phyloP scores from a whole-genome alignment of 176 grass and related monocot genomes.

The Oryza officinalis region DNA sequence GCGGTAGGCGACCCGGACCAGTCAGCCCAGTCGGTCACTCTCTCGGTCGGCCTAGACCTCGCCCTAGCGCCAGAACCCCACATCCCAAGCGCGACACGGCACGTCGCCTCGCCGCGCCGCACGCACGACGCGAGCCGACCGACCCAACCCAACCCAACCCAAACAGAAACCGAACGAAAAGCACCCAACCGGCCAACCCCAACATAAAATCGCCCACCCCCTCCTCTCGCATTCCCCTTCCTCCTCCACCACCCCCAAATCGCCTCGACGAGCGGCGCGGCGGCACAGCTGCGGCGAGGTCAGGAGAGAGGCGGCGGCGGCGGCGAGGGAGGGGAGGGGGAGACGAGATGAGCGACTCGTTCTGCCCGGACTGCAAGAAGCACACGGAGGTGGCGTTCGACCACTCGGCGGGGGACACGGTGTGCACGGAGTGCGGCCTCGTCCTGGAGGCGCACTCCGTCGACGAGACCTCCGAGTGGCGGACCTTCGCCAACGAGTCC shows the following conservation, averaged over 20 bases:
- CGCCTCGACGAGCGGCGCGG: not conserved
- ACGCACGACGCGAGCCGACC: no score
- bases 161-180: no score
- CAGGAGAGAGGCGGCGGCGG: not conserved
- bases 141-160: no score
- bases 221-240: no score
- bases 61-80: no score
- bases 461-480: conserved; percentile 93
- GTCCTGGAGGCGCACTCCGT: conserved; percentile 86
- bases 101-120: not conserved
- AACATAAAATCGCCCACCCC: no score
- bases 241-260: not conserved
- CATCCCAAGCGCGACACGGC: not conserved
- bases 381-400: conserved; percentile 89
- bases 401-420: conserved; percentile 85
- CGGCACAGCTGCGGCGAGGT: not conserved
- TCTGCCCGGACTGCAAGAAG: conserved; percentile 88
- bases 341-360: conserved; percentile 65
- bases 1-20: no score
- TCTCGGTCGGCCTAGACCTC: no score
- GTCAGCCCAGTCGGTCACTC: no score
- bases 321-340: not conserved
- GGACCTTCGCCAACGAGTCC: conserved; percentile 92
- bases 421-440: conserved; percentile 91
- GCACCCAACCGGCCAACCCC: no score